Percentiles rank a stretch among this genome's conserved stretches.
These are phyloP conservation scores for Ustilago crameri DNA, from an alignment of 1,284 basidiomycete species.

Conservation along the genomic window DNA sequence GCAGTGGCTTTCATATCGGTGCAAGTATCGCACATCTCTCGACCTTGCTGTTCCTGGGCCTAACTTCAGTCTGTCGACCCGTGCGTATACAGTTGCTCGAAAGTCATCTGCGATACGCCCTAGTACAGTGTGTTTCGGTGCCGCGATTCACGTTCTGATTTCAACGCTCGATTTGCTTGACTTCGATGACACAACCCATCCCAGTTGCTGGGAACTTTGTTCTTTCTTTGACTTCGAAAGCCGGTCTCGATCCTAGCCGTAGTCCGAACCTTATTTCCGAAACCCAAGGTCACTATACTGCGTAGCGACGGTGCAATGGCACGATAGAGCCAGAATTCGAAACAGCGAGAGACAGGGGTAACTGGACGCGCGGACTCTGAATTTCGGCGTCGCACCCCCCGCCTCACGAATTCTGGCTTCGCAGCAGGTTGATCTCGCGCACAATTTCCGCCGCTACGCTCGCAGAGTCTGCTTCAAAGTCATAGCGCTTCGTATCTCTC, in stretches of 20 bases:
- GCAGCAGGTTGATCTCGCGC: conserved; percentile 51
- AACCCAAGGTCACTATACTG: background rate
- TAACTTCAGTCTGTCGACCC: no score
- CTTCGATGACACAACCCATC: background rate
- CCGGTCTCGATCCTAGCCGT: conserved; percentile 1
- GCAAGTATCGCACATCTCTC: no score
- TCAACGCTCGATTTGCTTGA: background rate
- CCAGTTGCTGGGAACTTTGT: no score
- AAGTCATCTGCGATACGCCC: no score
- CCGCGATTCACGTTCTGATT: no score
- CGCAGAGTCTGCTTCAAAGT: conserved; percentile 92
- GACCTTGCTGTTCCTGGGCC: no score
- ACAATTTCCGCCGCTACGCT: conserved; percentile 77
- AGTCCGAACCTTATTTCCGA: background rate
- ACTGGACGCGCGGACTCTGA: conserved; percentile 9
- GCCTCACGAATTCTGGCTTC: conserved; percentile 35
- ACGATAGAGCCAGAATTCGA: conserved; percentile 2
- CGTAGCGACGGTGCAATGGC: background rate
- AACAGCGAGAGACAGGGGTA: conserved; percentile 23
- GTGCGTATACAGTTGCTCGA: no score
- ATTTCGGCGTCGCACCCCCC: background rate
- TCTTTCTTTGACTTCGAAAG: conserved; percentile 5
- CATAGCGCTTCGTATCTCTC: conserved; percentile 81
- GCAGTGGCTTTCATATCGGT: no score
- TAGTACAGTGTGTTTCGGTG: no score